These are phyloP conservation scores for Penicillium flavigenum DNA, from an alignment of 495 filamentous ascomycete species.

Conservation along the genomic window DNA sequence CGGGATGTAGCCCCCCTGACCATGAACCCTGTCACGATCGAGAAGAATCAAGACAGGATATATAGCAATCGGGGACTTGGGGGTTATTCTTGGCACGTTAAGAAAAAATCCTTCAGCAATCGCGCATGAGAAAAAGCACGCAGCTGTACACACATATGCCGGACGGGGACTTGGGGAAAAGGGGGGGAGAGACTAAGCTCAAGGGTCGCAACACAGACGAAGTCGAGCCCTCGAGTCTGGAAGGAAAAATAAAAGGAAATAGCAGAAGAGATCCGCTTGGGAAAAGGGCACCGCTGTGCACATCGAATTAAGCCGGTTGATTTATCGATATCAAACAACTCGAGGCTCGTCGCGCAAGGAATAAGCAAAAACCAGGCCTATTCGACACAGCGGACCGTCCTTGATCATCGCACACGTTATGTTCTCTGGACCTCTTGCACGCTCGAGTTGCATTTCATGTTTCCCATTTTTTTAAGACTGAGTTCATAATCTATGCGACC, in stretches of 20 bases:
- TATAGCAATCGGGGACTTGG: conserved; percentile 75
- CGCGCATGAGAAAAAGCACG: conserved; percentile 70
- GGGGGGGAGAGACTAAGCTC: conserved; percentile 15
- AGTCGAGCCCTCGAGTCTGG: conserved; percentile 8
- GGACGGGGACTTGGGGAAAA: conserved; percentile 24
- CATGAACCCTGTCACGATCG: conserved; percentile 78
- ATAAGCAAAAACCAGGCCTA: conserved; percentile 36
- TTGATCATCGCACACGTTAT: conserved; percentile 42
- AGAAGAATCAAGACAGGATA: conserved; percentile 68
- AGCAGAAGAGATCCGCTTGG: conserved; percentile 16
- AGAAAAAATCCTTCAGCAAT: conserved; percentile 91
- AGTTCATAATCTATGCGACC: conserved; percentile 64
- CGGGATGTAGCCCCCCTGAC: conserved; percentile 71
- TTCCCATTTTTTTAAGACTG: conserved; percentile 27
- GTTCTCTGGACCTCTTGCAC: conserved; percentile 42
- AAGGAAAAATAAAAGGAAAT: conserved; percentile 6
- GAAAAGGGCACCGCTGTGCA: conserved; percentile 28
- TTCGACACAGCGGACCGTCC: conserved; percentile 32
- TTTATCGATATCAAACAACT: conserved; percentile 36
- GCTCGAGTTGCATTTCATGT: conserved; percentile 34
- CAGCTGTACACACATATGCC: conserved; percentile 99
- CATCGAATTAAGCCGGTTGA: conserved; percentile 40
- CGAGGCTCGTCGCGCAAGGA: conserved; percentile 29
- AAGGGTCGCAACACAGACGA: conserved; percentile 9
- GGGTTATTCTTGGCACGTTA: conserved; percentile 83